Base-by-base conservation (phyloP, 2,329 filamentous ascomycete genomes). In the Colletotrichum chlorophyti region DNA sequence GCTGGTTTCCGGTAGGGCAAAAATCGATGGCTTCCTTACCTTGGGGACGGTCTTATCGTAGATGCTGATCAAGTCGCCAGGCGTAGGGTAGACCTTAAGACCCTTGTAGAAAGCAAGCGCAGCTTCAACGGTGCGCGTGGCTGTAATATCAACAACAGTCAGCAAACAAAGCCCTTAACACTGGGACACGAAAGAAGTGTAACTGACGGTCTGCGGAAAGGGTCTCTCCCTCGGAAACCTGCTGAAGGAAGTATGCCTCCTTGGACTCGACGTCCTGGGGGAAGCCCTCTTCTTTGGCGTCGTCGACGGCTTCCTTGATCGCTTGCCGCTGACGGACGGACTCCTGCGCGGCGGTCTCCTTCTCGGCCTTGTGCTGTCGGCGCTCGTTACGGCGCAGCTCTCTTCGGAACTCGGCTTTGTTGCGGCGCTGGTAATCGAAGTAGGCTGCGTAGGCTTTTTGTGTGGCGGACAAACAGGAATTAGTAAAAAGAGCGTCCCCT, bases 1-100 rank as follows among this genome's bases (percentile, higher is more conserved):
- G 14, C 14, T 24, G 15, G 27, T 11, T 15, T 14, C 5, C 24
- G 29, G 7, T 11, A 4, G 10, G 26, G 4, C 14, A 9, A n/a
- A 17, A 2, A 37, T n/a, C n/a, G n/a, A n/a, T 29, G 24, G 10
- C 15, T 26, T 23, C 45, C 69, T 62, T 68, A 92, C 93, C 90
- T 97, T 97, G 68, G 94, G 90, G 41, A 98, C 93, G 27, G 95
- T 98, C 86, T 96, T 97, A 77, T 99, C 95, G 78, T 99, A 99
- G 76, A 99, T 97, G 69, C 85, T 86, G 74, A 99, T 97, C 68
- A 99, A 82, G 71, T 98, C 95, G 68, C 89, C 85, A 11, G 94
- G 95, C 69, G 91, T 90, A 49, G 95, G 95, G 79, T 99, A 99
- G 67, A 98, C 95, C 85, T 99, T 99, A 66, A 99, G 85, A 40